phyloP scores from a whole-genome alignment of 2,329 filamentous ascomycete genomes.

The Diaporthe citriasiana region DNA sequence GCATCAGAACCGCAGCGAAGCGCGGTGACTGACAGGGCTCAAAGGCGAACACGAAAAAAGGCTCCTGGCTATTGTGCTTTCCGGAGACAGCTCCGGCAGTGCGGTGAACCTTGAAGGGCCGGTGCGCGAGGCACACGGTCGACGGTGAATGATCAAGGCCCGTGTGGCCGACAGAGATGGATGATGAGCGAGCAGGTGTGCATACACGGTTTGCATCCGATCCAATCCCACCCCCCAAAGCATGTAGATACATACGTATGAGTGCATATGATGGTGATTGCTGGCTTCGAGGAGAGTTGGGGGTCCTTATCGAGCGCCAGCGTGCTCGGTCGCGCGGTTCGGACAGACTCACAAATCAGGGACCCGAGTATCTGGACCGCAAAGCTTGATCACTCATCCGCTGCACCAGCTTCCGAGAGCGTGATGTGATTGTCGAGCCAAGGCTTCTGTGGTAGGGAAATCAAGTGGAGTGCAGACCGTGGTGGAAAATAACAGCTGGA shows the following conservation, averaged over 20 bases:
- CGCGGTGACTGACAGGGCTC: neutral
- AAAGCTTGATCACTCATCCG: constrained; percentile 20
- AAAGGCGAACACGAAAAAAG: constrained; percentile 10
- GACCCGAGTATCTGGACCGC: constrained; percentile 22
- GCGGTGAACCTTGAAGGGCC: neutral
- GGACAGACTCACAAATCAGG: neutral
- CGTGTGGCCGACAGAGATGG: neutral
- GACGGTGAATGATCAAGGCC: neutral
- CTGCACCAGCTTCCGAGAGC: neutral
- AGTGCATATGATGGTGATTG: neutral
- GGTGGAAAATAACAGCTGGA: neutral
- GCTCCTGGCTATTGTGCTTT: neutral
- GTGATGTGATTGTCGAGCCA: neutral
- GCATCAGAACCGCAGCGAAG: neutral
- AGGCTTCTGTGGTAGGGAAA: neutral
- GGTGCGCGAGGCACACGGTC: neutral
- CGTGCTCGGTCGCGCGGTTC: constrained; percentile 23
- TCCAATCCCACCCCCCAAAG: neutral
- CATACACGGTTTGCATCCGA: neutral
- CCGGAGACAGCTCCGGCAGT: constrained; percentile 21
- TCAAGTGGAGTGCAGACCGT: too few species aligned
- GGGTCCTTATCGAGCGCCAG: neutral
- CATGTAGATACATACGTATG: neutral
- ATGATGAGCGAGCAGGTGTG: neutral
- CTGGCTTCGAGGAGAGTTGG: neutral